Conservation (phyloP, 495 filamentous ascomycete genomes). For the Amphirosellinia nigrospora region DNA sequence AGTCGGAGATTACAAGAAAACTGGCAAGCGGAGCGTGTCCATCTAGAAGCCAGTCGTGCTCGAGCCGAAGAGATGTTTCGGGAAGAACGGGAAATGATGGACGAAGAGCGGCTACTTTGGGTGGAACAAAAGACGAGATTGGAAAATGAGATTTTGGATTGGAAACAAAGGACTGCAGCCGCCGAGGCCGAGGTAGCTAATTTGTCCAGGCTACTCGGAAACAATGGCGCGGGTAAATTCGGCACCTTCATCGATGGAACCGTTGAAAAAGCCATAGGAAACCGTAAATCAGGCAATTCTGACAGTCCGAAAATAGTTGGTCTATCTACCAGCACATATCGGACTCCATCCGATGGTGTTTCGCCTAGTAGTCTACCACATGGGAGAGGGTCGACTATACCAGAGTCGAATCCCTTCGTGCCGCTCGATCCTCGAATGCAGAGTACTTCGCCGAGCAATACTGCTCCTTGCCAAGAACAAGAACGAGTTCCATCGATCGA, state of each 20-base stretch:
- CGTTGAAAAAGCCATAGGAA: constrained; percentile 18
- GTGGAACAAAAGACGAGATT: constrained; percentile 43
- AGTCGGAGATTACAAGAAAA: constrained; percentile 46
- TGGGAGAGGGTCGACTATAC: constrained; percentile 31
- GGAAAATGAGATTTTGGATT: constrained; percentile 33
- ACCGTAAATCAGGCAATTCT: constrained; percentile 33
- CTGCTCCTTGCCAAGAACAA: constrained; percentile 29
- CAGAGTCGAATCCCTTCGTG: constrained; percentile 40
- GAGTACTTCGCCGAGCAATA: constrained; percentile 26
- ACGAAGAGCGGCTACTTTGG: constrained; percentile 50
- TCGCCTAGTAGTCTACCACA: constrained; percentile 25
- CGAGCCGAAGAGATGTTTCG: constrained; percentile 53
- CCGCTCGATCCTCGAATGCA: constrained; percentile 43
- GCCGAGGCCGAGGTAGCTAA: constrained; percentile 32
- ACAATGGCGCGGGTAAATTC: constrained; percentile 4
- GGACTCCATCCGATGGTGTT: constrained; percentile 27
- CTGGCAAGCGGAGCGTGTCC: constrained; percentile 54
- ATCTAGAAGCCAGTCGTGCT: constrained; percentile 51
- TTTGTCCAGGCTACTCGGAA: constrained; percentile 24
- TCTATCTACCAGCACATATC: constrained; percentile 23
- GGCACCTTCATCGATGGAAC: constrained; percentile 24
- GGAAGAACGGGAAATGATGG: constrained; percentile 53
- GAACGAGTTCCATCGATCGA: constrained; percentile 47
- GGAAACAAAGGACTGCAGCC: constrained; percentile 36
- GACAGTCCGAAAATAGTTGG: constrained; percentile 26